Percentiles rank a stretch among this genome's conserved stretches.
Conservation (phyloP, 2,329 filamentous ascomycete species). For the Beauveria sp. region DNA sequence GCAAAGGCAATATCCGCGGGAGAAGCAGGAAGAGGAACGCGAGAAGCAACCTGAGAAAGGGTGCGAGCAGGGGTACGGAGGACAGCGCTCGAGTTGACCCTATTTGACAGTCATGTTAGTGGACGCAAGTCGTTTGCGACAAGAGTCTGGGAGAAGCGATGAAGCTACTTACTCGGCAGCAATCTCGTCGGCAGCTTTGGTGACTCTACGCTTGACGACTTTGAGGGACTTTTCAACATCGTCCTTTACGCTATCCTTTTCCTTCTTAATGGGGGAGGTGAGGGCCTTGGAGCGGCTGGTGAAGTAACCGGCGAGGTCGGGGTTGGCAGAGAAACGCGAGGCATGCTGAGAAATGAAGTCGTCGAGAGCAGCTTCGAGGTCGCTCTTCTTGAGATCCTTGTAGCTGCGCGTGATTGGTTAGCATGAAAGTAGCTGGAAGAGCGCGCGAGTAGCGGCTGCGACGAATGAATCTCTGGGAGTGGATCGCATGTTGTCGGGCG, state of each 20-base stretch:
- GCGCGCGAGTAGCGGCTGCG: not conserved
- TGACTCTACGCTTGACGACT: conserved; percentile 37
- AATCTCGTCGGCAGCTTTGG: conserved; percentile 39
- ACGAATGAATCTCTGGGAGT: not conserved
- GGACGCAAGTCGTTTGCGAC: not conserved
- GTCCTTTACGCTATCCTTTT: conserved; percentile 33
- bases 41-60: conserved; percentile 45
- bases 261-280: conserved; percentile 55
- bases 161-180: conserved; percentile 35
- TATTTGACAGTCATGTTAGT: not conserved
- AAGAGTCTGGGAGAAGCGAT: not conserved
- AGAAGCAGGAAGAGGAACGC: conserved; percentile 70
- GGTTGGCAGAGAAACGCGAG: conserved; percentile 53
- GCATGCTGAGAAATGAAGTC: conserved; percentile 64
- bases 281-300: conserved; percentile 52
- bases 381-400: conserved; percentile 66
- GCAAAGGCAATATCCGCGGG: conserved; percentile 69
- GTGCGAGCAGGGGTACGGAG: conserved; percentile 44
- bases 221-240: conserved; percentile 34
- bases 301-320: conserved; percentile 68
- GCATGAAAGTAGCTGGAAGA: not conserved
- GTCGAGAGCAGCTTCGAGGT: conserved; percentile 70
- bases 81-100: conserved; percentile 35
- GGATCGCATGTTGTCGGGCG: not conserved
- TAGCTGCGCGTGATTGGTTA: conserved; percentile 39